A percentile compares a stretch with the other conserved stretches of the same genome.
Conservation (phyloP, 305 asterid species). For the Fraxinus sp. region DNA sequence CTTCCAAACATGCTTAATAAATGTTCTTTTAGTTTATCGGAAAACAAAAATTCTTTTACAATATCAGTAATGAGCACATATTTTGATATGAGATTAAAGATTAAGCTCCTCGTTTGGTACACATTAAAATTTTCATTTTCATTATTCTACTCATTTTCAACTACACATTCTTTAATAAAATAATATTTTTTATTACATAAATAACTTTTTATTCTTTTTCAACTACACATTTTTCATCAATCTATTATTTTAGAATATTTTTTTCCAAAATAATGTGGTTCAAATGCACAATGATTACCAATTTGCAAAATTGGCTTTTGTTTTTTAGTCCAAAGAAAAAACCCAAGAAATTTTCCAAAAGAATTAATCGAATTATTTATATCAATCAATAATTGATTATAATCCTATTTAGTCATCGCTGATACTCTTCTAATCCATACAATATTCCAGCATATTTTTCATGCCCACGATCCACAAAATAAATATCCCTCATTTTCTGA, state of each 20-base stretch:
- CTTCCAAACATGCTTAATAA: not conserved
- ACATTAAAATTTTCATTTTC: too few species aligned
- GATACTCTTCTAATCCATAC: conserved; percentile 40
- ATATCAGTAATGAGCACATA: too few species aligned
- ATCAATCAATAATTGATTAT: not conserved
- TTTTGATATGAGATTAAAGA: not conserved
- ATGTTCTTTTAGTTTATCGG: too few species aligned
- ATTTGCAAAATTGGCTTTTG: not conserved
- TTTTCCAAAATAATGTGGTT: too few species aligned
- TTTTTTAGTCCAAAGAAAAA: not conserved
- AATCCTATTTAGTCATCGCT: not conserved
- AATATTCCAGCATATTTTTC: conserved; percentile 48
- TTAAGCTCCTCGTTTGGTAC: too few species aligned
- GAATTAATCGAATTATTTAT: not conserved
- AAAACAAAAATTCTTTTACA: too few species aligned
- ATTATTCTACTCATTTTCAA: too few species aligned
- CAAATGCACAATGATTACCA: not conserved
- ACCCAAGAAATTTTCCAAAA: not conserved
- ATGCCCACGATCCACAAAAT: conserved; percentile 43
- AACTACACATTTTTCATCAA: too few species aligned
- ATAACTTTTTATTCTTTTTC: too few species aligned
- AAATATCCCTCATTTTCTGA: conserved; percentile 52
- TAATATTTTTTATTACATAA: too few species aligned
- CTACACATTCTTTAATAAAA: too few species aligned
- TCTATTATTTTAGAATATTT: too few species aligned